Conservation (phyloP, 2,329 filamentous ascomycete species). For the Colletotrichum navitas region DNA sequence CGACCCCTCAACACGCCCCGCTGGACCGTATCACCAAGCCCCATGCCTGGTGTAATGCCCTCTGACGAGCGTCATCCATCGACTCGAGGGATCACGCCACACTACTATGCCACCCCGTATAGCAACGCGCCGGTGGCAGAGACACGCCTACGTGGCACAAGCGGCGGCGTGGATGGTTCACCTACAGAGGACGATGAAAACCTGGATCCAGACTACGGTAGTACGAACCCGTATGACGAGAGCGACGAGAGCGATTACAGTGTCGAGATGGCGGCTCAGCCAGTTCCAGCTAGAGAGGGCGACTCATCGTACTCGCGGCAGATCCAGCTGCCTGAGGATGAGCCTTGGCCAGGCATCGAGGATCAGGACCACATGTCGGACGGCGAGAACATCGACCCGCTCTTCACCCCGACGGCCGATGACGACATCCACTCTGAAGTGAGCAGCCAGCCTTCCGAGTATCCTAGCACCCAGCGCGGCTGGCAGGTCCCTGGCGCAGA, state of each 20-base stretch:
- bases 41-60: slow-evolving; percentile 50
- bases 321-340: slow-evolving; percentile 63
- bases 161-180: slow-evolving; percentile 39
- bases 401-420: slow-evolving; percentile 43
- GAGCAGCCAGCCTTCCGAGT: slow-evolving; percentile 69
- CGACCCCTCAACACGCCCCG: slow-evolving; percentile 66
- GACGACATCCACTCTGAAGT: slow-evolving; percentile 51
- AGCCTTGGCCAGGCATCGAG: slow-evolving; percentile 69
- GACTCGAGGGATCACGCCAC: slow-evolving; percentile 65
- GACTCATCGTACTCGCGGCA: slow-evolving; percentile 49
- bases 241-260: slow-evolving; percentile 47
- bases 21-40: slow-evolving; percentile 64
- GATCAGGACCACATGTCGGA: slow-evolving; percentile 61
- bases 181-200: slow-evolving; percentile 50
- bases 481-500: slow-evolving; percentile 51
- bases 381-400: slow-evolving; percentile 65
- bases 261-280: slow-evolving; percentile 48
- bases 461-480: slow-evolving; percentile 63
- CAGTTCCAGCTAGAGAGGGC: slow-evolving; percentile 24
- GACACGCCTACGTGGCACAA: slow-evolving; percentile 47
- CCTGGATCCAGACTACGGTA: slow-evolving; percentile 46
- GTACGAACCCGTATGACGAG: slow-evolving; percentile 49
- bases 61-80: slow-evolving; percentile 52
- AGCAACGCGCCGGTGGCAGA: slow-evolving; percentile 70
- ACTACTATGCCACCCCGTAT: slow-evolving; percentile 81